A percentile compares a stretch with the other conserved stretches of the same genome.
These are phyloP conservation scores for Tritrichomonas musculus DNA, from an alignment of 208 protist genomes.

Conservation along the genomic window DNA sequence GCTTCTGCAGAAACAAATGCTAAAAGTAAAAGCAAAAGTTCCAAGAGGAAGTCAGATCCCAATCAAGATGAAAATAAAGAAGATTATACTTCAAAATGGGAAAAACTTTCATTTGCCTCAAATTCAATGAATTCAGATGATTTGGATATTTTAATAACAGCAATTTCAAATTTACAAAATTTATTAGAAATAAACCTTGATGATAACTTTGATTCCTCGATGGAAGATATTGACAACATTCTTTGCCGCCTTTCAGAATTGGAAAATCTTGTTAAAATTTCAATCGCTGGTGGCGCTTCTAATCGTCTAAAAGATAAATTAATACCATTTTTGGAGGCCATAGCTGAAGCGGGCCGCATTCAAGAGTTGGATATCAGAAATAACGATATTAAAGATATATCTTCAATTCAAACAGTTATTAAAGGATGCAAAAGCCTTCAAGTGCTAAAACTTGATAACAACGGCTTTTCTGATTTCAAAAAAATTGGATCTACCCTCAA, in stretches of 20 bases:
- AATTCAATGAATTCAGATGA: background rate
- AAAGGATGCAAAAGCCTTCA: background rate
- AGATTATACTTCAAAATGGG: background rate
- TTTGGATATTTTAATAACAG: background rate
- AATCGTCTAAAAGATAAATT: background rate
- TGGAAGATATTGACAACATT: background rate
- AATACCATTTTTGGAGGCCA: background rate
- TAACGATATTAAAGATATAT: background rate
- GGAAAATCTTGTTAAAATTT: background rate
- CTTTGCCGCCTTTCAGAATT: background rate
- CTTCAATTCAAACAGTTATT: background rate
- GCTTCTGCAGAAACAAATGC: background rate
- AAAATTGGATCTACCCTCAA: background rate
- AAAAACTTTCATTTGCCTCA: background rate
- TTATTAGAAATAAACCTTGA: background rate
- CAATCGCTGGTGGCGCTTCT: background rate
- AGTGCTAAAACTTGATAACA: background rate
- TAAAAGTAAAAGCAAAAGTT: background rate
- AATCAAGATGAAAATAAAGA: background rate
- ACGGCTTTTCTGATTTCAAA: background rate
- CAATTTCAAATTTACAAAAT: background rate
- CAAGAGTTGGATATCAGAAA: background rate
- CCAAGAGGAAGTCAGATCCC: background rate
- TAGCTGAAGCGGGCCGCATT: background rate
- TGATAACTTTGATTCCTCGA: background rate